Percentiles rank a stretch among this genome's conserved stretches.
phyloP scores from a whole-genome alignment of 495 filamentous ascomycete genomes.

The Mytilinidion resinicola region DNA sequence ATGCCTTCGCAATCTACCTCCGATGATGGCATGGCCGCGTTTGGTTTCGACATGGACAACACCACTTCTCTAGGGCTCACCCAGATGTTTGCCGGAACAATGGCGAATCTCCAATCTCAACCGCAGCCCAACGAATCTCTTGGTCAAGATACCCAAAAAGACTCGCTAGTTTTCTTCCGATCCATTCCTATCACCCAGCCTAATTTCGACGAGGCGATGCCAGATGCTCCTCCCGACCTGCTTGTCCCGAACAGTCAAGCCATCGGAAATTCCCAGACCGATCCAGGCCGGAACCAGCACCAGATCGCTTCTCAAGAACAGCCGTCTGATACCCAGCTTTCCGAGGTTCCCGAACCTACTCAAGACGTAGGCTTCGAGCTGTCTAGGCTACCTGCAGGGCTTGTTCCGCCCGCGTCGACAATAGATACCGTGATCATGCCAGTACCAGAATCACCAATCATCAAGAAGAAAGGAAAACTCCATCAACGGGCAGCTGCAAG shows the following conservation, averaged over 20 bases:
- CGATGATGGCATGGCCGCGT: constrained; percentile 34
- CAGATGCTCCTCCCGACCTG: constrained; percentile 11
- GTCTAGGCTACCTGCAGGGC: constrained; percentile 49
- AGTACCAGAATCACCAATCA: constrained; percentile 53
- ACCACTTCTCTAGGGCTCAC: constrained; percentile 61
- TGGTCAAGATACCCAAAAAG: constrained; percentile 35
- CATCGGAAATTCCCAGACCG: constrained; percentile 4
- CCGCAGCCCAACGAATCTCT: constrained; percentile 21
- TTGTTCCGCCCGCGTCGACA: constrained; percentile 57
- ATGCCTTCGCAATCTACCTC: not conserved
- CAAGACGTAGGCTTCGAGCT: constrained; percentile 75
- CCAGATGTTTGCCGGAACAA: constrained; percentile 88
- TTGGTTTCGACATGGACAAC: constrained; percentile 30
- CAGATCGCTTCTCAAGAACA: constrained; percentile 7
- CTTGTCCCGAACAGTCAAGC: constrained; percentile 61
- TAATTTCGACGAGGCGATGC: constrained; percentile 32
- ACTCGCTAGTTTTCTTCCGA: constrained; percentile 46
- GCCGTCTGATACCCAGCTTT: constrained; percentile 49
- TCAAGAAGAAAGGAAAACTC: constrained; percentile 54
- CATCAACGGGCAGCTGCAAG: constrained; percentile 41
- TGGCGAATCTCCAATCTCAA: constrained; percentile 55
- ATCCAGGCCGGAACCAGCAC: constrained; percentile 15
- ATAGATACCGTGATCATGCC: constrained; percentile 60
- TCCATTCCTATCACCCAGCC: constrained; percentile 47
- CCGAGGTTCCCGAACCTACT: constrained; percentile 66